These are phyloP conservation scores for Bipolaris sorokiniana DNA, from an alignment of 2,329 filamentous ascomycete genomes.

Conservation along the genomic window DNA sequence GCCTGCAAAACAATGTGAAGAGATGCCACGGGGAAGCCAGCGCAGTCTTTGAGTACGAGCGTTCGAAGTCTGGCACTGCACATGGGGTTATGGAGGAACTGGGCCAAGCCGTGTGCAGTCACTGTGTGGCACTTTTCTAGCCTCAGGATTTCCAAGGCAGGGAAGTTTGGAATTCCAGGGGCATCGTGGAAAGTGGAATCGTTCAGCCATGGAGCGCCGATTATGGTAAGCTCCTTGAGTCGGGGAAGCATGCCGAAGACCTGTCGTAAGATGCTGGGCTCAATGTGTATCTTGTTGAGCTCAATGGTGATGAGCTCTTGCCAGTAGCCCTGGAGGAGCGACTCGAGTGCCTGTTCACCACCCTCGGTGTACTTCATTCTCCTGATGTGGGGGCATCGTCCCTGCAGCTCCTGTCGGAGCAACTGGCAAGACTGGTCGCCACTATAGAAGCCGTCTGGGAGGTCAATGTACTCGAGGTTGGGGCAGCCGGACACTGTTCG, in stretches of 20 bases:
- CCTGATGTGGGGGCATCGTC: slow-evolving; percentile 79
- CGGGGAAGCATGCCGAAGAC: slow-evolving; percentile 71
- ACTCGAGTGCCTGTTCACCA: slow-evolving; percentile 76
- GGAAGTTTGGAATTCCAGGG: slow-evolving; percentile 72
- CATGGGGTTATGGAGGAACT: slow-evolving; percentile 66
- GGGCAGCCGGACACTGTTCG: slow-evolving; percentile 84
- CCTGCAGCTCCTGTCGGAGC: slow-evolving; percentile 82
- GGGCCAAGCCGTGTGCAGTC: slow-evolving; percentile 71
- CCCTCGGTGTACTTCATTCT: slow-evolving; percentile 88
- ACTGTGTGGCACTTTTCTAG: slow-evolving; percentile 74
- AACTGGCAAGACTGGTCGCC: slow-evolving; percentile 78
- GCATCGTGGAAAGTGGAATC: slow-evolving; percentile 76
- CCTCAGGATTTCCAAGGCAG: slow-evolving; percentile 73
- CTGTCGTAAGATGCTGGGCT: slow-evolving; percentile 72
- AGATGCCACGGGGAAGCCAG: slow-evolving; percentile 68
- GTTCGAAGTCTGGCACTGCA: slow-evolving; percentile 67
- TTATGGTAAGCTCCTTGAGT: slow-evolving; percentile 76
- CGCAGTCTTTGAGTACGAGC: slow-evolving; percentile 70
- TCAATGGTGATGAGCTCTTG: slow-evolving; percentile 74
- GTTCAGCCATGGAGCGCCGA: slow-evolving; percentile 71
- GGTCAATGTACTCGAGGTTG: slow-evolving; percentile 85
- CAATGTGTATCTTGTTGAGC: slow-evolving; percentile 70
- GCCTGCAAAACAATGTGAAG: slow-evolving; percentile 67
- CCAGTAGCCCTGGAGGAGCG: slow-evolving; percentile 72
- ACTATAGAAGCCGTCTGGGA: slow-evolving; percentile 84